Conservation (phyloP, 805 yeast genomes). For the Pichia insulana region DNA sequence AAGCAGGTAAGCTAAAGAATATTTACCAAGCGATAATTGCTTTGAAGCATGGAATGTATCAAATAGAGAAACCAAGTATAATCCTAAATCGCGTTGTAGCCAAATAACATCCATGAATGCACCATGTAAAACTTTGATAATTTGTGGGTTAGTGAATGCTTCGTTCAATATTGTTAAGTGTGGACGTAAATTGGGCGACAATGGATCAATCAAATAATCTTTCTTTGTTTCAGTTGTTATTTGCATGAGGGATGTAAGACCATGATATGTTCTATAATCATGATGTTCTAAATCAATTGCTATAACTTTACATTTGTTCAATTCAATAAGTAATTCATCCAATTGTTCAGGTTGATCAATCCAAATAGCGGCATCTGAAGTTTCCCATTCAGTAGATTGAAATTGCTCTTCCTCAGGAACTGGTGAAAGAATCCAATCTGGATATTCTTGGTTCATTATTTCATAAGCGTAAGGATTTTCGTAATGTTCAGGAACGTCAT, state of each 20-base stretch:
- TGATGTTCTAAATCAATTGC: constrained; percentile 97
- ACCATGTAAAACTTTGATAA: constrained; percentile 89
- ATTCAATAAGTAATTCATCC: constrained; percentile 42
- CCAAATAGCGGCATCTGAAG: constrained; percentile 44
- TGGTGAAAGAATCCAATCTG: constrained; percentile 41
- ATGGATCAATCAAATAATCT: constrained; percentile 84
- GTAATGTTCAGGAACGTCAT: constrained; percentile 48
- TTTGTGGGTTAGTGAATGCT: constrained; percentile 71
- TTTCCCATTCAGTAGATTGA: constrained; percentile 53
- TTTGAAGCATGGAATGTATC: constrained; percentile 90
- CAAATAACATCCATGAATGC: constrained; percentile 95
- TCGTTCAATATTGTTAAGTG: constrained; percentile 59
- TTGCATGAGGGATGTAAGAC: constrained; percentile 90
- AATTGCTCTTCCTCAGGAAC: constrained; percentile 31
- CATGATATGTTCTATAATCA: constrained; percentile 82
- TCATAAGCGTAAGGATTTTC: constrained; percentile 77
- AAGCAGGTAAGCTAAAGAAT: constrained; percentile 75
- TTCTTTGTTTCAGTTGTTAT: constrained; percentile 51
- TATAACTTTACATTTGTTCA: constrained; percentile 48
- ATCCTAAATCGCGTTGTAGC: constrained; percentile 92
- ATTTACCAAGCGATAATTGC: constrained; percentile 68
- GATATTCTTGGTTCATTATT: constrained; percentile 62
- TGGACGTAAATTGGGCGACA: constrained; percentile 53
- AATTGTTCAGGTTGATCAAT: constrained; percentile 54
- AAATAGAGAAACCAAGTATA: constrained; percentile 80